Evolutionary conservation across 129 eudicot genomes (phyloP), one percentile per base, ranked within the genome.

Genomic region (Helichrysum umbraculigerum): DNA sequence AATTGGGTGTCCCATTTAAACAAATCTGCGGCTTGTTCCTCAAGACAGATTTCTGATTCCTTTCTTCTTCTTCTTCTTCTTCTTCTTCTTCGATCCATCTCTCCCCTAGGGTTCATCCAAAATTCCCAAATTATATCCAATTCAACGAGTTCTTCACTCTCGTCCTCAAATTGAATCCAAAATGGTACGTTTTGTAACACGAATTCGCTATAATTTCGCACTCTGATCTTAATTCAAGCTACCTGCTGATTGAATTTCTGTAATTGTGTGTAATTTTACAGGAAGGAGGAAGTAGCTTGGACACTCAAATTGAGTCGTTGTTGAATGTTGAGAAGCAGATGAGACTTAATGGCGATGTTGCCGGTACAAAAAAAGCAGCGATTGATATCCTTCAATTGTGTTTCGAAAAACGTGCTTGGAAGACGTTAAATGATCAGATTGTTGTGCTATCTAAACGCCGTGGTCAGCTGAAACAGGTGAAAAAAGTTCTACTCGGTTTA

Each of bases 341-440:
- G 96, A 78, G 98, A 34, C 92, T 88, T 30, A 87, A 80, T 14
- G 96, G 92, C 4, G 95, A 93, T 41, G 90, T 93, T 6, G 87
- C 86, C 17, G 96, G 89, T 17, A 83, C 89, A 52, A 81, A 78
- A 79, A 88, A 93, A 83, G 92, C 98, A 19, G 96, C 65, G 42
- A 86, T 76, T 61, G 95, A 88, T 47, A 93, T 93, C 70, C 72
- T 93, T 63, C 79, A 77, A 72, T 89, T 93, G 34, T 93, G 98
- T 79, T 90, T 85, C 20, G 89, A 93, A 5, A 89, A 87, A 52
- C 84, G 88, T 42, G 95, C 95, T 35, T 93, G 98, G 98, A 90
- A 86, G 69, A 86, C 88, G 6, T 83, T 93, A 7, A 93, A 93
- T 76, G 98, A 93, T 75, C 98, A 93, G 86, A 93, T 93, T 85